Evolutionary conservation across 2,329 filamentous ascomycete genomes (phyloP).

Genomic region (Neonectria ditissima): DNA sequence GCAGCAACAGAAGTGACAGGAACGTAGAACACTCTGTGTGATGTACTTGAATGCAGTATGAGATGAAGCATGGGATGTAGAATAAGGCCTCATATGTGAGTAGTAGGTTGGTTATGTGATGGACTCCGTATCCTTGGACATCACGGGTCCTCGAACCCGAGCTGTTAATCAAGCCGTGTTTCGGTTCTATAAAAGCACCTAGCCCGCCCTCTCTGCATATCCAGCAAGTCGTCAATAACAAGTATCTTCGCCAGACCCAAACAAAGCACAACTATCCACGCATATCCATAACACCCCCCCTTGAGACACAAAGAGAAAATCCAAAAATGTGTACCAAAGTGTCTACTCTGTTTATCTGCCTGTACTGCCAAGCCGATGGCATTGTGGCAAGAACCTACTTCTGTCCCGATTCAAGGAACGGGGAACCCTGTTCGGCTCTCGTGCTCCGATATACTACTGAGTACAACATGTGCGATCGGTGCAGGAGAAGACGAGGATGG

Average conservation of each 20-base stretch:
- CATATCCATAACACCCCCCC: background rate
- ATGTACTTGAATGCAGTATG: background rate
- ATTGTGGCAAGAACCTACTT: too few species aligned
- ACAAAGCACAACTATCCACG: background rate
- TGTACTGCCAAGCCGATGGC: background rate
- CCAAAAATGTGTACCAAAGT: background rate
- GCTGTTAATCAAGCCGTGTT: background rate
- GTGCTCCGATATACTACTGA: background rate
- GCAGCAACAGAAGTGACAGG: constrained; percentile 24
- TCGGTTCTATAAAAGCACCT: background rate
- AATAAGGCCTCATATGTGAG: background rate
- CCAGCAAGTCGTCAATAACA: background rate
- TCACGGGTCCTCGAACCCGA: background rate
- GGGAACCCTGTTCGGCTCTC: background rate
- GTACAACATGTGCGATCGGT: background rate
- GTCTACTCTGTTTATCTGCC: background rate
- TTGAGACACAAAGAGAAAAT: background rate
- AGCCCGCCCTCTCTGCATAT: background rate
- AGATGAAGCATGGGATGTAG: background rate
- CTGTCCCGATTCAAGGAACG: background rate
- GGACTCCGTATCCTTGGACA: background rate
- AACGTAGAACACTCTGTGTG: background rate
- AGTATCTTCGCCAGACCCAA: background rate
- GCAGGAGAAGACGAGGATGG: background rate
- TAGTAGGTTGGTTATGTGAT: background rate